Percentiles rank a stretch among this genome's conserved stretches.
phyloP scores from a whole-genome alignment of 225 moss, liverwort and hornwort genomes.

The Asterella californica region DNA sequence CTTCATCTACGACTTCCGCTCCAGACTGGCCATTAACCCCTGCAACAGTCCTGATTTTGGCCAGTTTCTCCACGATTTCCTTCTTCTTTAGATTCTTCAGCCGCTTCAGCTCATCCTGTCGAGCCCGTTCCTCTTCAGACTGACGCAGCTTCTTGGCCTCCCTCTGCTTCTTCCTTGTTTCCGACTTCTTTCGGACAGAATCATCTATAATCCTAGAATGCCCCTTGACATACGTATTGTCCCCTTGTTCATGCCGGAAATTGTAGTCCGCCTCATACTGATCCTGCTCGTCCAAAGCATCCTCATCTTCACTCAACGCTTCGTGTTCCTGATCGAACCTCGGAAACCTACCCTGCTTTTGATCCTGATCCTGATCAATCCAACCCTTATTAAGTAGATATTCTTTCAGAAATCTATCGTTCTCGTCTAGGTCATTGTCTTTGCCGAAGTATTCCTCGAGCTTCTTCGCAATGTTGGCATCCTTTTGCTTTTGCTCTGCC shows the following conservation, averaged over 20 bases:
- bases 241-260: constrained; percentile 82
- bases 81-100: constrained; percentile 91
- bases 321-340: constrained; percentile 49
- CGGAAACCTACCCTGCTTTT: constrained; percentile 37
- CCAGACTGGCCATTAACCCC: constrained; percentile 43
- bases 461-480: constrained; percentile 55
- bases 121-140: constrained; percentile 53
- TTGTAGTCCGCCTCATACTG: constrained; percentile 86
- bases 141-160: constrained; percentile 67
- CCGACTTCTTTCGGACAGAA: constrained; percentile 78
- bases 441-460: constrained; percentile 94
- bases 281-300: constrained; percentile 67
- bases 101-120: constrained; percentile 88
- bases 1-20: constrained; percentile 47
- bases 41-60: constrained; percentile 65
- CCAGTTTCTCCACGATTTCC: constrained; percentile 73
- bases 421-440: constrained; percentile 64
- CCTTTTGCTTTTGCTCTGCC: constrained; percentile 71
- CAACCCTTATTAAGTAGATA: constrained; percentile 88
- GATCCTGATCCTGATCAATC: constrained; percentile 73
- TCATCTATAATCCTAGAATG: constrained; percentile 70
- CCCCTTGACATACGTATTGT: constrained; percentile 67
- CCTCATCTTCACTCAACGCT: constrained; percentile 77
- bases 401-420: constrained; percentile 78
- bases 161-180: constrained; percentile 65